Base-by-base conservation (phyloP, 805 yeast genomes). In the Kluyveromyces nonfermentans region DNA sequence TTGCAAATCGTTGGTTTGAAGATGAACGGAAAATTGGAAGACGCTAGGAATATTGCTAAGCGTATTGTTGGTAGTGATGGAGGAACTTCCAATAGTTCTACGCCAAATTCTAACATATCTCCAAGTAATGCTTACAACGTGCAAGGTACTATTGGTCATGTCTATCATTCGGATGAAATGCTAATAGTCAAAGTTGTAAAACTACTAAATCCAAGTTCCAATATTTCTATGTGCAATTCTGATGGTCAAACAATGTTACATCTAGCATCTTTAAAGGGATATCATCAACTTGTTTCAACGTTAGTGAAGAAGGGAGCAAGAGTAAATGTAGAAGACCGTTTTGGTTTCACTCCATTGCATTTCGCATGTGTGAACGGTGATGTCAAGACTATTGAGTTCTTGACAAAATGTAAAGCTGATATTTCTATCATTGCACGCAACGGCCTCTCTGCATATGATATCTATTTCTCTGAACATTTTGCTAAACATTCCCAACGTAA, bases 21-120 rank as follows among this genome's bases (percentile, higher is more conserved):
- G 66, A 88, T 90, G 96, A 89, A 87, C 58, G 98, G 97, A 46
- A 82, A 82, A 56, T 69, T 93, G 46, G 97, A 93, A 59, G 97
- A 90, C 63, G 97, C 97, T 1, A 78, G 85, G 52, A 88, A 87
- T 57, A 85, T 93, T 54, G 97, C 97, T 1, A 82, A 83, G 62
- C 72, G 95, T 50, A 87, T 93, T 51, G 88, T 90, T 43, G 94
- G 93, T 10, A 64, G 63, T 32, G 69, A 65, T 33, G 58, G 56
- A 35, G 62, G 60, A 2, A 53, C 60, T 30, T 48, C 44, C 20
- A 48, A 47, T 35, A 46, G 53, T 46, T 46, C 43, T 41, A 46
- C 46, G 1, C 46, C 50, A 43, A 41, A 48, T 35, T 41, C 54
- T 32, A 35, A 49, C 35, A 39, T 31, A 18, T 20, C 56, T 39